Conservation (phyloP, 2,329 filamentous ascomycete genomes). For the Orbilia blumenaviensis region DNA sequence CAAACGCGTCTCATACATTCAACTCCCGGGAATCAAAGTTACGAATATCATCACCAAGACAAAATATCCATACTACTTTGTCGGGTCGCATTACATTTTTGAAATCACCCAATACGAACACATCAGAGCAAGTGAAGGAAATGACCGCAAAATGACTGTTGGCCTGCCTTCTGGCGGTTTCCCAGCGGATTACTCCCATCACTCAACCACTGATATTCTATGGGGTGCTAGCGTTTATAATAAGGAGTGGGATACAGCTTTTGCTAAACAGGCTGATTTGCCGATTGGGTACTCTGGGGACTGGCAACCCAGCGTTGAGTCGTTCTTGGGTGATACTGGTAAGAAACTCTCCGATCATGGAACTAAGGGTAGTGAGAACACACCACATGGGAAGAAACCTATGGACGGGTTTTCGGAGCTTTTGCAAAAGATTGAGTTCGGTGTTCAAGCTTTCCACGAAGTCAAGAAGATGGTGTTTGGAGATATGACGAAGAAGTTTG, state of each 20-base stretch:
- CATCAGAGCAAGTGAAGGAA: constrained; percentile 20
- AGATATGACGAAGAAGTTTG: constrained; percentile 34
- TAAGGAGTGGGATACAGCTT: constrained; percentile 55
- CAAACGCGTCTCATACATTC: constrained; percentile 56
- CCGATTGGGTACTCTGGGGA: constrained; percentile 53
- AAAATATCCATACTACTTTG: constrained; percentile 57
- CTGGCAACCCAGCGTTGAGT: constrained; percentile 55
- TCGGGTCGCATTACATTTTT: constrained; percentile 55
- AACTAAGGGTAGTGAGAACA: not conserved
- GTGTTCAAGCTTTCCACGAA: constrained; percentile 52
- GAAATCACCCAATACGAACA: constrained; percentile 57
- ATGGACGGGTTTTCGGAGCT: constrained; percentile 56
- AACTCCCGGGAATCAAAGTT: constrained; percentile 56
- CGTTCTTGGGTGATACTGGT: constrained; percentile 46
- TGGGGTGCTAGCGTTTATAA: constrained; percentile 56
- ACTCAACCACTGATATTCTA: constrained; percentile 54
- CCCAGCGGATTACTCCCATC: constrained; percentile 52
- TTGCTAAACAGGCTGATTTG: constrained; percentile 53
- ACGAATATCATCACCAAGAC: constrained; percentile 56
- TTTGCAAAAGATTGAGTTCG: constrained; percentile 53
- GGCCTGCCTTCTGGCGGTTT: constrained; percentile 39
- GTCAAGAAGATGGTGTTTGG: constrained; percentile 42
- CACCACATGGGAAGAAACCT: constrained; percentile 13
- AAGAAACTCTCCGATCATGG: constrained; percentile 33
- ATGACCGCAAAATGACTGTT: constrained; percentile 27